Base-by-base conservation (phyloP, 805 yeast genomes). In the Vanderwaltozyma yarrowii region DNA sequence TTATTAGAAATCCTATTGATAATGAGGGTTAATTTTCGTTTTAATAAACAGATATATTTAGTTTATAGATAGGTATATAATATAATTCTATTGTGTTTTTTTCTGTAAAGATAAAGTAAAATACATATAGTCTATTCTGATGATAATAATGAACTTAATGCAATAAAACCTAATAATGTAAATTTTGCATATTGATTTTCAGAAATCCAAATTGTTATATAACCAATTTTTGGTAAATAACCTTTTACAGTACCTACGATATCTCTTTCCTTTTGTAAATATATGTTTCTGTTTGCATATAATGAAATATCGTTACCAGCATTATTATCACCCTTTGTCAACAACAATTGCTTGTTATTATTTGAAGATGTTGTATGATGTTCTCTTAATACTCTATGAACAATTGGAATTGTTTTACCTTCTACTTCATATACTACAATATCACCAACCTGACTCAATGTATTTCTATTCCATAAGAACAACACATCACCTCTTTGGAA, bases 291-390 rank as follows among this genome's bases (percentile, higher is more conserved):
- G 46, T 74, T 70, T 1, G 87, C 82, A 56, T 92, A 92, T 33
- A 92, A 69, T 13, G 85, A 80, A 47, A 92, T 69, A 61, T 92
- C 98, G 61, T 92, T 94, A 37, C 82, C 78, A 3, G 88, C 84
- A 57, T 92, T 92, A 59, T 92, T 92, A 60, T 92, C 98, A 60
- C 98, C 98, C 60, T 92, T 92, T 1, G 98, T 92, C 43, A 92
- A 70, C 35, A 92, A 60, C 35, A 79, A 66, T 61, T 88, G 96
- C 54, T 76, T 64, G 7, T 45, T 49, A 11, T 39, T 47, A 13
- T 63, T 64, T 3, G 41, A 36, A 38, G 63, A 11, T 5, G 20
- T 14, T 5, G 31, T 18, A 17, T 47, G 51, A 55, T 92, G 97
- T 49, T 85, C 89, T 52, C 96, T 73, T 54, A 92, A 60, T 0